These are phyloP conservation scores for Hypoxylon subgilvum DNA, from an alignment of 495 filamentous ascomycete species.

Conservation along the genomic window DNA sequence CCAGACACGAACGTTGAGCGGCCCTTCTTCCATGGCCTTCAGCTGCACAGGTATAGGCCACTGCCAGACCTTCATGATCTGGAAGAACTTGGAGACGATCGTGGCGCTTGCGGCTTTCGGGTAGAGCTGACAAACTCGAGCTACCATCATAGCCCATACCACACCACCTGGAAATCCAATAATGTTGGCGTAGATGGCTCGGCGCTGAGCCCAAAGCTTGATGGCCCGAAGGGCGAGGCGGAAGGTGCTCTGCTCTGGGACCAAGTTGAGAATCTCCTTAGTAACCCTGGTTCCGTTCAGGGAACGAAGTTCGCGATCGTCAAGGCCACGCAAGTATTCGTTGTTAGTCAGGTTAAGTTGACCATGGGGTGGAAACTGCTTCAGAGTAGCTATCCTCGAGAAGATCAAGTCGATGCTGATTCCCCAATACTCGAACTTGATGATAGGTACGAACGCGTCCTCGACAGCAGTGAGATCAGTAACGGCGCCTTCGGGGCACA, in stretches of 20 bases:
- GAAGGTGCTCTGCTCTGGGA: conserved; percentile 89
- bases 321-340: conserved; percentile 80
- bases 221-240: conserved; percentile 84
- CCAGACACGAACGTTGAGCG: conserved; percentile 84
- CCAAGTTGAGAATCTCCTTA: conserved; percentile 84
- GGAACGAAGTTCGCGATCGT: conserved; percentile 83
- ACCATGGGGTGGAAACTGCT: conserved; percentile 73
- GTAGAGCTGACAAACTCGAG: conserved; percentile 95
- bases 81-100: conserved; percentile 90
- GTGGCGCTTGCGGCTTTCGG: conserved; percentile 85
- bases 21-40: conserved; percentile 84
- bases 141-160: conserved; percentile 97
- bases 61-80: conserved; percentile 85
- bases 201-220: conserved; percentile 93
- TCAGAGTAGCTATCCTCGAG: conserved; percentile 71
- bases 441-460: conserved; percentile 92
- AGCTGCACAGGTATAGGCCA: conserved; percentile 92
- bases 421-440: conserved; percentile 87
- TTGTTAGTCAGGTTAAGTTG: conserved; percentile 74
- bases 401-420: conserved; percentile 97
- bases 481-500: conserved; percentile 77
- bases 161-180: conserved; percentile 96
- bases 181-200: conserved; percentile 92
- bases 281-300: conserved; percentile 93
- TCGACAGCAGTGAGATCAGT: conserved; percentile 84